Percentiles rank a stretch among this genome's conserved stretches.
Evolutionary conservation across 169 alveolate genomes (phyloP).

Genomic region (Cardiosporidium cionae): DNA sequence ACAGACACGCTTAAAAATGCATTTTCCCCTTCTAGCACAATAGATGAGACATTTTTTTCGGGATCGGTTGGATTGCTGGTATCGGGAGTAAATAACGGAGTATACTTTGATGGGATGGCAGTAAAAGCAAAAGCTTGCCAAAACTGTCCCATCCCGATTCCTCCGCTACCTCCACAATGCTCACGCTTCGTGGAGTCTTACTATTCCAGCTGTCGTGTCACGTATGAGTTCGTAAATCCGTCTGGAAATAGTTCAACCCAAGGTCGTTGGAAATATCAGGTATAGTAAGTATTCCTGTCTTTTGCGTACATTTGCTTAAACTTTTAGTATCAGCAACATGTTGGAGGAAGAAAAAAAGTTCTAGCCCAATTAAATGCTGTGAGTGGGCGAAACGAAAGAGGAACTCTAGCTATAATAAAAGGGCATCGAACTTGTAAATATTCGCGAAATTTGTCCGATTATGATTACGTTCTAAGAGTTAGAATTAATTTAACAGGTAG

Average conservation of each 20-base stretch:
- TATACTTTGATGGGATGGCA: constrained; percentile 36
- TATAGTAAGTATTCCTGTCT: not conserved
- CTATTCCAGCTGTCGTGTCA: constrained; percentile 12
- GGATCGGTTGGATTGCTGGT: constrained; percentile 45
- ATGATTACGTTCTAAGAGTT: not conserved
- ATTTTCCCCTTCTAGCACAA: constrained; percentile 4
- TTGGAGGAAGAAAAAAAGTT: constrained; percentile 1
- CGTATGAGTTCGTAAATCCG: constrained; percentile 17
- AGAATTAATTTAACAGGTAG: constrained; percentile 6
- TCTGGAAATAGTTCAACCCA: not conserved
- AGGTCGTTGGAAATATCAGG: constrained; percentile 23
- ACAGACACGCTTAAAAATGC: not conserved
- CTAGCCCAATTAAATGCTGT: constrained; percentile 19
- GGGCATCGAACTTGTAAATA: constrained; percentile 23
- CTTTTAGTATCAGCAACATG: not conserved
- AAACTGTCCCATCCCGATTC: constrained; percentile 14
- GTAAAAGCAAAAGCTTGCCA: constrained; percentile 40
- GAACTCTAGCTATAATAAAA: constrained; percentile 22
- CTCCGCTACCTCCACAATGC: constrained; percentile 43
- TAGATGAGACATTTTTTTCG: constrained; percentile 44
- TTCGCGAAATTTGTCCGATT: not conserved
- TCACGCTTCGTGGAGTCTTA: constrained; percentile 34
- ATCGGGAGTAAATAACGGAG: constrained; percentile 45
- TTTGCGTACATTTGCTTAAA: not conserved
- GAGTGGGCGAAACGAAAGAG: constrained; percentile 1